Percentiles rank a stretch among this genome's conserved stretches.
Evolutionary conservation across 768 basidiomycete genomes (phyloP).

Genomic region (Galerina sulciceps): DNA sequence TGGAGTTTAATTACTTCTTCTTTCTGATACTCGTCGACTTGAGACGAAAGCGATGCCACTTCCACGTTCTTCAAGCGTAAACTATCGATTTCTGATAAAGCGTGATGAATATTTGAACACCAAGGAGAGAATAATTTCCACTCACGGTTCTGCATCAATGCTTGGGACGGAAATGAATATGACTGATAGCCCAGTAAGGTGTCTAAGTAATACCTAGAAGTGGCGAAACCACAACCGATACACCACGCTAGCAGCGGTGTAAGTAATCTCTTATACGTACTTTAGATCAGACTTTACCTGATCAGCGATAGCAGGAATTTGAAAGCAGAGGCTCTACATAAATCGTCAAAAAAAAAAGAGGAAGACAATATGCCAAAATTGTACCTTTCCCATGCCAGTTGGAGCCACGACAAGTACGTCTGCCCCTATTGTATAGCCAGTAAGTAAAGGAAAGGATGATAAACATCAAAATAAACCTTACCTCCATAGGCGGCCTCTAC

Average conservation of each 20-base stretch:
- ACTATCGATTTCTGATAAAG: slow-evolving; percentile 60
- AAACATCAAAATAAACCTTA: slow-evolving; percentile 22
- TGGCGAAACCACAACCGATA: slow-evolving; percentile 80
- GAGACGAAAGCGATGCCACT: slow-evolving; percentile 70
- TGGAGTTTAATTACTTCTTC: slow-evolving; percentile 42
- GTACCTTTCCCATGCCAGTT: slow-evolving; percentile 88
- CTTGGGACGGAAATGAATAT: slow-evolving; percentile 34
- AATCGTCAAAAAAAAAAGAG: background rate
- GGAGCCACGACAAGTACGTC: slow-evolving; percentile 85
- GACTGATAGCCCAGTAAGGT: background rate
- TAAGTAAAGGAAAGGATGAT: too few species aligned
- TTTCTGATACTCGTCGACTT: slow-evolving; percentile 59
- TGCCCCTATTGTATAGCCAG: slow-evolving; percentile 43
- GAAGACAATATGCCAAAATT: background rate
- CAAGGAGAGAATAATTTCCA: background rate
- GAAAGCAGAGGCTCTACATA: slow-evolving; percentile 79
- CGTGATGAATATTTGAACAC: background rate
- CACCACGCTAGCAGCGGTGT: slow-evolving; percentile 50
- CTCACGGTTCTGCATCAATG: slow-evolving; percentile 84
- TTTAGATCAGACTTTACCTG: slow-evolving; percentile 39
- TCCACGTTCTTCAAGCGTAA: slow-evolving; percentile 57
- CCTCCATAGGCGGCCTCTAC: slow-evolving; percentile 72
- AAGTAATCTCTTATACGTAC: background rate
- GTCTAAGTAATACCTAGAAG: slow-evolving; percentile 57
- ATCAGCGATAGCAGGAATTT: slow-evolving; percentile 75